Base-by-base conservation (phyloP, 208 protist genomes). In the Phytomonas francai region DNA sequence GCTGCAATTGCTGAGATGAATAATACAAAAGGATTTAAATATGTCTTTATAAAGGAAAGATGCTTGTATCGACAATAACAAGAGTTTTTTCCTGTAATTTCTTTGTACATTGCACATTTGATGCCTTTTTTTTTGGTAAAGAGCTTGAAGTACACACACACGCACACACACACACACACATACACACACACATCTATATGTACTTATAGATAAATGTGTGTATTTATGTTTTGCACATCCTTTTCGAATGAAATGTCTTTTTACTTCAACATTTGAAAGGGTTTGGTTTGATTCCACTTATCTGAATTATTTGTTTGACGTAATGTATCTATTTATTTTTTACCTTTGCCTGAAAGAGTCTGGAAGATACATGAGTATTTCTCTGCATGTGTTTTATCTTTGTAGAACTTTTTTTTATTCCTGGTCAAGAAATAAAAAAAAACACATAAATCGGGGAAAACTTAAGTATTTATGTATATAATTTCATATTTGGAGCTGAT, bases 301-400 rank as follows among this genome's bases (percentile, higher is more conserved):
- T 49, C 33, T 64, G 67, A 31, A 49, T 65, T 29, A 30, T 27
- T 61, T 63, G 30, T 66, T 64, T 57, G 39, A 42, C 3, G 59
- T 65, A 45, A 65, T 45, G 36, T 67, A 29, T 75, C 59, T 59
- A 68, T 67, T 67, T 72, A n/a, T 45, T 51, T 62, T 67, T 29
- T 61, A 19, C 19, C 30, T 42, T 67, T 62, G 29, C 67, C 39
- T 49, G 39, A 19, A 49, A 12, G 39, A 49, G 7, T 9, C 14
- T 22, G 12, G 14, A 1, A 49, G 39, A 19, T 3, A 49, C 14
- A 30, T 59, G 27, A 65, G 28, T 30, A 27, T 68, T 67, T 68
- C 49, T 56, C 6, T 51, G 49, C 1, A 19, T 14, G 58, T 3
- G 36, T 69, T 64, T 51, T 58, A 12, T 33, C 25, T 59, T 65